phyloP scores from a whole-genome alignment of 352 stramenopile genomes.

The Stramenopiles sp. region DNA sequence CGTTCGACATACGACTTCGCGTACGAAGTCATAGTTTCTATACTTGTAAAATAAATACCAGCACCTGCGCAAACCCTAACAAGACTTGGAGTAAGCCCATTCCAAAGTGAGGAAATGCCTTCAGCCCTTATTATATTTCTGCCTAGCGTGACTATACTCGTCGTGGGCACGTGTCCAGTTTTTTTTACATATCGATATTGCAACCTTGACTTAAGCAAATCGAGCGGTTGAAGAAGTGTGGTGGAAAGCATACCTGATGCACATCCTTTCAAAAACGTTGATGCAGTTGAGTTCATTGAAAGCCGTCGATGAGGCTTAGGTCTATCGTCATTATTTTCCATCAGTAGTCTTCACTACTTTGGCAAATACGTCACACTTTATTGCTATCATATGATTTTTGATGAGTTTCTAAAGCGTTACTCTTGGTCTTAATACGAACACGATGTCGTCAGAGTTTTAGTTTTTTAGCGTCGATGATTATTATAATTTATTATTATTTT shows the following conservation, averaged over 20 bases:
- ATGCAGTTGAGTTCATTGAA: too few species aligned
- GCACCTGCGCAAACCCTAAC: constrained; percentile 49
- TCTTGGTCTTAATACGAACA: too few species aligned
- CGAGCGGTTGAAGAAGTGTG: not conserved
- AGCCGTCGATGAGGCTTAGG: too few species aligned
- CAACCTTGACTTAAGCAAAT: not conserved
- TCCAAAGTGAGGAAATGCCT: constrained; percentile 44
- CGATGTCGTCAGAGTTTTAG: too few species aligned
- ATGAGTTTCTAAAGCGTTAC: too few species aligned
- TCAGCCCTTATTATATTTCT: not conserved
- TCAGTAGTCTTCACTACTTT: too few species aligned
- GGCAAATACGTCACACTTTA: too few species aligned
- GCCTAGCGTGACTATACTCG: not conserved
- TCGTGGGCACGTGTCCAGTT: not conserved
- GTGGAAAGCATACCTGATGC: not conserved
- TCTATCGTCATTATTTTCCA: too few species aligned
- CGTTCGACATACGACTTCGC: not conserved
- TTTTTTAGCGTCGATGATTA: too few species aligned
- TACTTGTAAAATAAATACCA: constrained; percentile 51
- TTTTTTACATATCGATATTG: constrained; percentile 9
- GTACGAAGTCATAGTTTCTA: constrained; percentile 10
- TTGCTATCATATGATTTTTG: too few species aligned
- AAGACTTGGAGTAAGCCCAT: constrained; percentile 49
- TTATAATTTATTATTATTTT: too few species aligned
- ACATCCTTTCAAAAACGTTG: not conserved